These are phyloP conservation scores for Moniliella sp. DNA, from an alignment of 1,284 basidiomycete species.

Conservation along the genomic window DNA sequence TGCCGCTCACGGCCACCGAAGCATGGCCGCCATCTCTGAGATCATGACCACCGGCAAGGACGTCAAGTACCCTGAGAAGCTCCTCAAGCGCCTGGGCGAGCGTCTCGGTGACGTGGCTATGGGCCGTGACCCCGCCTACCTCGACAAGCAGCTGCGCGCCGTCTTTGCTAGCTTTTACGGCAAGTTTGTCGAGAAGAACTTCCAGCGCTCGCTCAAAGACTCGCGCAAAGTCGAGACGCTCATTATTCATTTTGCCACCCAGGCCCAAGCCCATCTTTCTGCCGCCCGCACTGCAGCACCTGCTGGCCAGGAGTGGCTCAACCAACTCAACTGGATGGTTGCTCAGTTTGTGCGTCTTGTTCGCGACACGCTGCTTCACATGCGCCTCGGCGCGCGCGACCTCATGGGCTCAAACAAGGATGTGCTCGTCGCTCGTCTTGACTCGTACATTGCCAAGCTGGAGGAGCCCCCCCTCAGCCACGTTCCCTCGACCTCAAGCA, in stretches of 20 bases:
- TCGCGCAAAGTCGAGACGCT: constrained; percentile 90
- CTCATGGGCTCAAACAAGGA: no score
- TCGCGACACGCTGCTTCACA: constrained; percentile 46
- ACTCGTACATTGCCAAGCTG: constrained; percentile 60
- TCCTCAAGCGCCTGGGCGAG: constrained; percentile 22
- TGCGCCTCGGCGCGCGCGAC: constrained; percentile 45
- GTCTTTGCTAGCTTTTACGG: constrained; percentile 28
- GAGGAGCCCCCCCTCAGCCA: constrained; percentile 36
- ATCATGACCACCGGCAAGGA: no score
- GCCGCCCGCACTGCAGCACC: constrained; percentile 43
- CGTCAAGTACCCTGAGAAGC: constrained; percentile 26
- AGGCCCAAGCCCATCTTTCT: constrained; percentile 39
- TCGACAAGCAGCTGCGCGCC: constrained; percentile 15
- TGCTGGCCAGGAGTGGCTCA: constrained; percentile 49
- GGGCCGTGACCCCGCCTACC: constrained; percentile 22
- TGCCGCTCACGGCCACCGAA: no score
- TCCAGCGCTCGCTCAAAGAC: constrained; percentile 50
- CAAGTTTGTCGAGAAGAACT: constrained; percentile 18
- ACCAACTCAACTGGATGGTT: constrained; percentile 73
- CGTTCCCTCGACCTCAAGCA: neutral
- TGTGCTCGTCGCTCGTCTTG: constrained; percentile 48
- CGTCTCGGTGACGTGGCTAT: constrained; percentile 25
- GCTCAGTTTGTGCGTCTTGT: constrained; percentile 65
- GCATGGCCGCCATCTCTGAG: no score
- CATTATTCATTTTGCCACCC: constrained; percentile 79